phyloP scores from a whole-genome alignment of 805 yeast species.

The Kodamaea kaohsiungensis region DNA sequence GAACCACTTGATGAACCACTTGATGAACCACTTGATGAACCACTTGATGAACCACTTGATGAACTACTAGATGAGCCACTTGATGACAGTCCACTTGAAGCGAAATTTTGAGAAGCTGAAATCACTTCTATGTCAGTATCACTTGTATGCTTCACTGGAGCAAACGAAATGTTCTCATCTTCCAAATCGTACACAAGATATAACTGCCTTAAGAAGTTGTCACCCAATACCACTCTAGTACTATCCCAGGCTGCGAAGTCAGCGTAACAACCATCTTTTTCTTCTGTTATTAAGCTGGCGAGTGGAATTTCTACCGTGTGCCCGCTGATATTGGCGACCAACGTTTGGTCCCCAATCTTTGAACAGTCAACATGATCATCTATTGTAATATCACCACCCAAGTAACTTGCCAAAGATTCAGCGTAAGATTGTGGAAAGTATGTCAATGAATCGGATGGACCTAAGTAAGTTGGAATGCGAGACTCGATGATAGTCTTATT shows the following conservation, averaged over 20 bases:
- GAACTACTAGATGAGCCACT: conserved; percentile 36
- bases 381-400: not conserved
- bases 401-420: not conserved
- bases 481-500: not conserved
- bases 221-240: conserved; percentile 29
- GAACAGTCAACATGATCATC: not conserved
- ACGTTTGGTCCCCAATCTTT: not conserved
- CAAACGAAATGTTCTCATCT: conserved; percentile 24
- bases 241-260: conserved; percentile 16
- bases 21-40: not conserved
- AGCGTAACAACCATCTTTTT: conserved; percentile 15
- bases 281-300: conserved; percentile 9
- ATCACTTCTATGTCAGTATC: conserved; percentile 25
- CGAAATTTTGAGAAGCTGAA: conserved; percentile 32
- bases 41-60: conserved; percentile 26
- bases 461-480: not conserved
- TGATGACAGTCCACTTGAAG: conserved; percentile 40
- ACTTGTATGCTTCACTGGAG: conserved; percentile 21
- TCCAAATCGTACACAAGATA: conserved; percentile 29
- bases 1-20: conserved; percentile 19
- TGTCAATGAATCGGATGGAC: not conserved
- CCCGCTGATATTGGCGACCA: not conserved
- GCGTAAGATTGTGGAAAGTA: not conserved
- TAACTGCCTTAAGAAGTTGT: conserved; percentile 27
- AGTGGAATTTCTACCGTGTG: conserved; percentile 11